Percentiles rank a stretch among this genome's conserved stretches.
Conservation (phyloP, 805 yeast species). For the Isabelozyma rhagii region DNA sequence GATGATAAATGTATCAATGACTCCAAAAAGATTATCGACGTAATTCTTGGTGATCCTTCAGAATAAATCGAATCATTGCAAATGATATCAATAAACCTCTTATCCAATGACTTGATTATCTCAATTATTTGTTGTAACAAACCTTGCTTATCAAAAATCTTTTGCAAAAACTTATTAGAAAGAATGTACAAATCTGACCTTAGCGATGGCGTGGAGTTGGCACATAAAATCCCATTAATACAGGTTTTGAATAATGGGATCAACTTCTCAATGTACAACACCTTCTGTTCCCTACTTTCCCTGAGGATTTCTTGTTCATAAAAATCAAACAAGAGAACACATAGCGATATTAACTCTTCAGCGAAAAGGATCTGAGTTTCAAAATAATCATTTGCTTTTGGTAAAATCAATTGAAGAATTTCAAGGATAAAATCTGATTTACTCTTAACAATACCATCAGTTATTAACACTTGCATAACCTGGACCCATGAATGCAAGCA, state of each 20-base stretch:
- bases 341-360: conserved; percentile 71
- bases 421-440: conserved; percentile 68
- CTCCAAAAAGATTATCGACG: conserved; percentile 75
- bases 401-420: conserved; percentile 70
- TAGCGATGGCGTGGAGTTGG: conserved; percentile 62
- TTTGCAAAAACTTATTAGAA: conserved; percentile 60
- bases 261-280: conserved; percentile 47
- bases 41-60: conserved; percentile 71
- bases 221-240: conserved; percentile 66
- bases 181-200: conserved; percentile 80
- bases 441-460: conserved; percentile 47
- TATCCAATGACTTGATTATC: conserved; percentile 59
- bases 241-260: conserved; percentile 72
- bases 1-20: conserved; percentile 56
- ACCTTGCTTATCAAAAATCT: conserved; percentile 40
- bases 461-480: conserved; percentile 67
- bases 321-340: conserved; percentile 65
- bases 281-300: conserved; percentile 13
- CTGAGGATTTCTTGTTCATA: conserved; percentile 40
- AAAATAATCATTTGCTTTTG: conserved; percentile 72
- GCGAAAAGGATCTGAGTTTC: conserved; percentile 65
- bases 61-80: conserved; percentile 79
- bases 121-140: conserved; percentile 47
- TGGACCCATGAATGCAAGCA: conserved; percentile 83
- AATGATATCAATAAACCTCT: conserved; percentile 56